phyloP scores from a whole-genome alignment of 2,329 filamentous ascomycete species.

The Cladosporium sp. region DNA sequence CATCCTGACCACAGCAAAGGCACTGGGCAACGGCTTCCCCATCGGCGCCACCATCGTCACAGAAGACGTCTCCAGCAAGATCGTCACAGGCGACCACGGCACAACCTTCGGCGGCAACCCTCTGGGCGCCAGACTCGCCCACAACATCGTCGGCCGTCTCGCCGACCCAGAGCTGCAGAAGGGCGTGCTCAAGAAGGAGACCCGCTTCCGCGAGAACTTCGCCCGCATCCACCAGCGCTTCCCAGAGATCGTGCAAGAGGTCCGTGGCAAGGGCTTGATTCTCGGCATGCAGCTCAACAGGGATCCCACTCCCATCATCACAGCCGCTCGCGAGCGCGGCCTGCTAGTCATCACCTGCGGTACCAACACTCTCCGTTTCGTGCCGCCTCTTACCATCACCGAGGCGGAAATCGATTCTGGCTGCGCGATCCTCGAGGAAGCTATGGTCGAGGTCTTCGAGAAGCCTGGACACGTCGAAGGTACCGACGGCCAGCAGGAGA shows the following conservation, averaged over 20 bases:
- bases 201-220: slow-evolving; percentile 61
- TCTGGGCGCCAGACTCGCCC: slow-evolving; percentile 78
- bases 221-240: slow-evolving; percentile 59
- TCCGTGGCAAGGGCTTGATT: slow-evolving; percentile 82
- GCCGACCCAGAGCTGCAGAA: slow-evolving; percentile 70
- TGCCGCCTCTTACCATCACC: slow-evolving; percentile 80
- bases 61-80: slow-evolving; percentile 67
- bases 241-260: slow-evolving; percentile 73
- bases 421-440: slow-evolving; percentile 72
- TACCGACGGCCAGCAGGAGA: slow-evolving; percentile 50
- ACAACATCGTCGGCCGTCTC: slow-evolving; percentile 80
- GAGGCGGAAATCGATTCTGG: slow-evolving; percentile 79
- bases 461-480: slow-evolving; percentile 39
- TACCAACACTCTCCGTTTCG: slow-evolving; percentile 87
- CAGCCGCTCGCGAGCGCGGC: slow-evolving; percentile 82
- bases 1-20: slow-evolving; percentile 91
- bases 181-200: slow-evolving; percentile 68
- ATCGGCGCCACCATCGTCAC: slow-evolving; percentile 79
- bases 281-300: slow-evolving; percentile 79
- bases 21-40: slow-evolving; percentile 93
- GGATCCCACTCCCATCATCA: slow-evolving; percentile 74
- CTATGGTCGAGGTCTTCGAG: slow-evolving; percentile 59
- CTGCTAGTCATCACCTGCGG: slow-evolving; percentile 90
- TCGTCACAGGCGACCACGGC: slow-evolving; percentile 79
- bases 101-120: slow-evolving; percentile 95